Percentiles rank a stretch among this genome's conserved stretches.
Conservation (phyloP, 345 rosid species). For the Punica granatum region DNA sequence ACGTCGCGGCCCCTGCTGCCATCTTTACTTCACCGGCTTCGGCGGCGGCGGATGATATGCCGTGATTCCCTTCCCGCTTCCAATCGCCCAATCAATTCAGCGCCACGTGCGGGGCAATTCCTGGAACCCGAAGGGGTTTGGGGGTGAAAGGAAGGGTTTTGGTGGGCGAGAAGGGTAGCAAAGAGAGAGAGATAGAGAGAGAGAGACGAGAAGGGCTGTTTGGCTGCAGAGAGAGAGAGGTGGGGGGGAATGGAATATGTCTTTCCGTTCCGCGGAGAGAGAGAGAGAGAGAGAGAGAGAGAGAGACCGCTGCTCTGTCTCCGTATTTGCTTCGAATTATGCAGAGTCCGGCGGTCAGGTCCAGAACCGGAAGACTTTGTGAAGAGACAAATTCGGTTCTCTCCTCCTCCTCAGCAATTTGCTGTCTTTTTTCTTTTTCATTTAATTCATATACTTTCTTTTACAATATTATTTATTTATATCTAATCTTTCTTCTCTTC, state of each 20-base stretch:
- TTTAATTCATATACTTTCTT: too few relatives aligned
- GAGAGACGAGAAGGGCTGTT: not conserved
- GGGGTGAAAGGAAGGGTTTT: not conserved
- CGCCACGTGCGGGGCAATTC: not conserved
- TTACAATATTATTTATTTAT: too few relatives aligned
- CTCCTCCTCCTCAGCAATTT: not conserved
- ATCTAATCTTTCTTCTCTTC: not conserved
- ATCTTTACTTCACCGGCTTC: not conserved
- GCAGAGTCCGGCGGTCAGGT: too few relatives aligned
- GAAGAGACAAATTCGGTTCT: too few relatives aligned
- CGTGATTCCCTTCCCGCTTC: not conserved
- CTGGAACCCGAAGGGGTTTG: not conserved
- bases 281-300: too few relatives aligned
- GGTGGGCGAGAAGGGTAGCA: not conserved
- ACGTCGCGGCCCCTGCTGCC: slow-evolving; percentile 39
- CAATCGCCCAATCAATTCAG: not conserved
- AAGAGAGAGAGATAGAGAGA: not conserved
- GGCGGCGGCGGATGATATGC: too few relatives aligned
- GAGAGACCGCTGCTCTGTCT: too few relatives aligned
- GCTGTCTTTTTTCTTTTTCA: not conserved
- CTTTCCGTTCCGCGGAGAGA: not conserved
- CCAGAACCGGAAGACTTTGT: too few relatives aligned
- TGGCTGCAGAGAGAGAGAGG: not conserved
- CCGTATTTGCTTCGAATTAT: too few relatives aligned
- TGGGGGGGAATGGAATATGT: not conserved